phyloP scores from a whole-genome alignment of 2,329 filamentous ascomycete genomes.

The Ophiostoma novo-ulmi region DNA sequence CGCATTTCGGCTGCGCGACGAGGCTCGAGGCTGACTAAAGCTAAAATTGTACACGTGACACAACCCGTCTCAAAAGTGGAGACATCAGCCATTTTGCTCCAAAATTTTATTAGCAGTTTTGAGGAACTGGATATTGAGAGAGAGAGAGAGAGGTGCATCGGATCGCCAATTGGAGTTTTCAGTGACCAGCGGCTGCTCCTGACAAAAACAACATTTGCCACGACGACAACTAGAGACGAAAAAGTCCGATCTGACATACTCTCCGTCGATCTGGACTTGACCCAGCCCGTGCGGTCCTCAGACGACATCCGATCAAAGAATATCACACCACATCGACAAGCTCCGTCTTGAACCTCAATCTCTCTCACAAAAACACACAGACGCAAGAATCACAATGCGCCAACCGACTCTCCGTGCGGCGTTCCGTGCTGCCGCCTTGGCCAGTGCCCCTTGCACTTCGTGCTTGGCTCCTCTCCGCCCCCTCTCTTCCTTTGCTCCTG shows the following conservation, averaged over 20 bases:
- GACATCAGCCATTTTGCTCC: not conserved
- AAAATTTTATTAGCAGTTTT: not conserved
- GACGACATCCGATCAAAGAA: not conserved
- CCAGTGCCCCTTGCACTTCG: not conserved
- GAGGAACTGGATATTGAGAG: not conserved
- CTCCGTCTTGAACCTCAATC: not conserved
- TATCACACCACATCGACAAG: not conserved
- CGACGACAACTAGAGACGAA: not conserved
- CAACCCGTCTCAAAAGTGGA: not conserved
- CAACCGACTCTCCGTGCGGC: slow-evolving; percentile 18
- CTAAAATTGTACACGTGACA: not conserved
- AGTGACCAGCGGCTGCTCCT: not conserved
- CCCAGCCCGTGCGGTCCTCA: not conserved
- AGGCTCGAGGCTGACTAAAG: slow-evolving; percentile 10
- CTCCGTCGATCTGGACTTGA: not conserved
- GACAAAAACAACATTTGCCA: not conserved
- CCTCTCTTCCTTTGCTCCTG: not conserved
- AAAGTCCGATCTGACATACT: not conserved
- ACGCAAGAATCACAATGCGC: slow-evolving; percentile 15
- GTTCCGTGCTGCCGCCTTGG: slow-evolving; percentile 12
- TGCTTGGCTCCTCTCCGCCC: not conserved
- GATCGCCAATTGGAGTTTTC: slow-evolving; percentile 6
- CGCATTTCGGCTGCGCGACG: not conserved
- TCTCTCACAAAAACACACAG: not conserved
- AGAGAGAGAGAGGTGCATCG: not conserved